Percentiles rank a stretch among this genome's conserved stretches.
These are phyloP conservation scores for Crucihimalaya himalaica DNA, from an alignment of 345 rosid species.

Conservation along the genomic window DNA sequence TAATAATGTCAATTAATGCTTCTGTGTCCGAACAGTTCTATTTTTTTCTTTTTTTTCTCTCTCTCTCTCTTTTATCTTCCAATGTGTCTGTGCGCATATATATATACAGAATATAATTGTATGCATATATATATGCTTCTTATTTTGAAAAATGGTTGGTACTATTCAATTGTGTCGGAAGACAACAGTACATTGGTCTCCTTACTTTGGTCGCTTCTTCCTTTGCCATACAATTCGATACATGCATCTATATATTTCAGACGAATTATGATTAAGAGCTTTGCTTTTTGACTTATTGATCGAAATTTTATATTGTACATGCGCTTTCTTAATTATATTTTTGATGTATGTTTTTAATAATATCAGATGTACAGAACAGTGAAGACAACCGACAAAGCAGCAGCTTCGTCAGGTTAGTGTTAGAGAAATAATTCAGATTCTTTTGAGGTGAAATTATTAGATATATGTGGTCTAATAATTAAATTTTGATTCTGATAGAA, in stretches of 20 bases:
- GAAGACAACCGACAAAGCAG: slow-evolving; percentile 48
- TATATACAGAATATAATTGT: slow-evolving; percentile 1
- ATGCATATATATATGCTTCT: slow-evolving; percentile 5
- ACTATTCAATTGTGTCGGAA: slow-evolving; percentile 41
- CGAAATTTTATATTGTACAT: slow-evolving; percentile 2
- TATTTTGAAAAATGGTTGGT: slow-evolving; percentile 38
- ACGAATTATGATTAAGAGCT: not conserved
- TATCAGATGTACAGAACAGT: slow-evolving; percentile 47
- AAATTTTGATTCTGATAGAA: not conserved
- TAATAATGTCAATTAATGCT: slow-evolving; percentile 40
- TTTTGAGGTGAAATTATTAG: not conserved
- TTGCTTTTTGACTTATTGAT: slow-evolving; percentile 19
- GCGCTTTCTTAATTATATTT: not conserved
- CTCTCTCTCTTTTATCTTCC: slow-evolving; percentile 26
- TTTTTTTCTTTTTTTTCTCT: not conserved
- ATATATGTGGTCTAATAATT: not conserved
- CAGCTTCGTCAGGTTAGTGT: slow-evolving; percentile 42
- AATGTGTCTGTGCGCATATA: slow-evolving; percentile 29
- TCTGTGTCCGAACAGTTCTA: slow-evolving; percentile 40
- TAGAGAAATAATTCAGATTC: slow-evolving; percentile 17
- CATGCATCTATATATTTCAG: slow-evolving; percentile 20
- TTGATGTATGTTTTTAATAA: not conserved
- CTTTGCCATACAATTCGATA: slow-evolving; percentile 10
- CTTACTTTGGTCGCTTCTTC: slow-evolving; percentile 37
- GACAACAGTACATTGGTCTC: slow-evolving; percentile 42